These are phyloP conservation scores for Backusella sp. DNA, from an alignment of 192 early-diverging fungal species.

Conservation along the genomic window DNA sequence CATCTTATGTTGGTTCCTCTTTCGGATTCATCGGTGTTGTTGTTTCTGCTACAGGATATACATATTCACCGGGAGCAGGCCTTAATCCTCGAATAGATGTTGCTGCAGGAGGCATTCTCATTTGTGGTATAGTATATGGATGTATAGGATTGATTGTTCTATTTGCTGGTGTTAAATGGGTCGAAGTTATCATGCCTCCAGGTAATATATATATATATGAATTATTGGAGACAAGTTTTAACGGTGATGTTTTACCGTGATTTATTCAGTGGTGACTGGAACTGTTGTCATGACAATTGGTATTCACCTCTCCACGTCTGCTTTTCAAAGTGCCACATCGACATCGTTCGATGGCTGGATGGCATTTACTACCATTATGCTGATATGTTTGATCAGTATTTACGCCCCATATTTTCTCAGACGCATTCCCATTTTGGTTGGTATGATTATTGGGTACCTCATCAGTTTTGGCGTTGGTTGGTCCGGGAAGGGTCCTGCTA, in stretches of 20 bases:
- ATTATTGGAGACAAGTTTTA: not conserved
- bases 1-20: conserved; percentile 54
- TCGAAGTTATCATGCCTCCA: conserved; percentile 52
- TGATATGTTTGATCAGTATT: conserved; percentile 37
- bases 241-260: not conserved
- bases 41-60: conserved; percentile 45
- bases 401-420: conserved; percentile 45
- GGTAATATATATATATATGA: not conserved
- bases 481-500: conserved; percentile 28
- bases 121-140: conserved; percentile 46
- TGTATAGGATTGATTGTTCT: conserved; percentile 41
- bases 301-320: conserved; percentile 43
- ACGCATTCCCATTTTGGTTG: conserved; percentile 50
- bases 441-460: conserved; percentile 38
- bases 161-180: conserved; percentile 40
- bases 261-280: conserved; percentile 44
- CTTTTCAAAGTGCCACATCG: conserved; percentile 37
- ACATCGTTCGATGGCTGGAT: conserved; percentile 49
- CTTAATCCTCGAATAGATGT: conserved; percentile 42
- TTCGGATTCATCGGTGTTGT: conserved; percentile 56
- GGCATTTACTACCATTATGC: conserved; percentile 45
- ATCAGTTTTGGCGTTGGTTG: conserved; percentile 36
- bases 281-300: conserved; percentile 56
- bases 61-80: conserved; percentile 28
- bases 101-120: conserved; percentile 52